Conservation (phyloP, 1,139 yeast genomes). For the Suhomyces taliae region DNA sequence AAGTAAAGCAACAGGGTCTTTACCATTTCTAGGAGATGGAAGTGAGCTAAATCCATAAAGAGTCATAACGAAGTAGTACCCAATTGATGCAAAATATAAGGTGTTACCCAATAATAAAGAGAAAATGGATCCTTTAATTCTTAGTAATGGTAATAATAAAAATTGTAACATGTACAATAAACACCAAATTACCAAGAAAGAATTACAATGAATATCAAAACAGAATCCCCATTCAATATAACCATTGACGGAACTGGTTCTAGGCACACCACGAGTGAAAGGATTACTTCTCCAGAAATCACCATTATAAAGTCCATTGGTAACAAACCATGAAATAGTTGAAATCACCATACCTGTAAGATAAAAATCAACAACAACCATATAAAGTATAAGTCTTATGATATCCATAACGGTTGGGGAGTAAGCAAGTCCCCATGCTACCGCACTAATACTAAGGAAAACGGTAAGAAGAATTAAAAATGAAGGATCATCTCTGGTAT, state of each 20-base stretch:
- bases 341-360: constrained; percentile 69
- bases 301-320: constrained; percentile 54
- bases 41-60: constrained; percentile 86
- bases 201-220: constrained; percentile 89
- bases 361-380: constrained; percentile 84
- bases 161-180: constrained; percentile 75
- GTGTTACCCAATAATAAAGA: constrained; percentile 75
- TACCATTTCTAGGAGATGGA: constrained; percentile 54
- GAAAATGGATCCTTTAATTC: constrained; percentile 58
- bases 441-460: constrained; percentile 68
- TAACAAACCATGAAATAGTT: constrained; percentile 69
- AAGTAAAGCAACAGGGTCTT: constrained; percentile 44
- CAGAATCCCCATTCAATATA: constrained; percentile 92
- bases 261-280: not conserved
- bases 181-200: constrained; percentile 81
- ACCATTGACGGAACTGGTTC: constrained; percentile 1
- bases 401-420: constrained; percentile 63
- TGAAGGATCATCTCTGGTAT: constrained; percentile 92
- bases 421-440: constrained; percentile 90
- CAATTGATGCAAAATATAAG: constrained; percentile 68
- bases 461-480: constrained; percentile 70
- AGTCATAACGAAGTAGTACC: constrained; percentile 75
- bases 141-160: constrained; percentile 68
- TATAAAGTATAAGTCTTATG: constrained; percentile 64
- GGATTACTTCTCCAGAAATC: constrained; percentile 3